Conservation (phyloP, 805 yeast species). For the Saccharomycopsis sp. region DNA sequence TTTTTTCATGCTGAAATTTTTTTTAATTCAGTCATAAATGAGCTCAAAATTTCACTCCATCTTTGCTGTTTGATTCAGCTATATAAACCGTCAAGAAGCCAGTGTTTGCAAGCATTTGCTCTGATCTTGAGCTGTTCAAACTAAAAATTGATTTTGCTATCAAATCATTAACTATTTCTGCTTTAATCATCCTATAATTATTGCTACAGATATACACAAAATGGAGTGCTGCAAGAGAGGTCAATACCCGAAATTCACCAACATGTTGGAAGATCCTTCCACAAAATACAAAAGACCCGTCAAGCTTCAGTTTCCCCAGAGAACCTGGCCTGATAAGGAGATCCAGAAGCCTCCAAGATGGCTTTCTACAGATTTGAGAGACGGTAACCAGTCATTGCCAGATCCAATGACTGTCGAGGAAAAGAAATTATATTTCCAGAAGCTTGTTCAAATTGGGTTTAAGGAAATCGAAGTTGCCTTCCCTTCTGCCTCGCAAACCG, state of each 20-base stretch:
- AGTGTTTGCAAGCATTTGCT: neutral
- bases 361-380: conserved; percentile 75
- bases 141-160: no score
- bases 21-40: neutral
- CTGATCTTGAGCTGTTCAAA: no score
- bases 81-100: neutral
- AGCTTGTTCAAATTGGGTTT: conserved; percentile 65
- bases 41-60: neutral
- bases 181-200: no score
- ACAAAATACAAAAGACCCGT: conserved; percentile 51
- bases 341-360: conserved; percentile 72
- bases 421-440: conserved; percentile 69
- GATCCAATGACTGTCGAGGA: conserved; percentile 76
- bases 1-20: neutral
- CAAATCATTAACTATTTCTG: no score
- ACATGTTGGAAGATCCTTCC: conserved; percentile 67
- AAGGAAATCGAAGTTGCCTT: conserved; percentile 77
- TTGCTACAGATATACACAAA: no score
- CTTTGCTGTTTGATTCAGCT: neutral
- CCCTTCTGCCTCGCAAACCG: conserved; percentile 79
- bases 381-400: conserved; percentile 76
- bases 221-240: conserved; percentile 21
- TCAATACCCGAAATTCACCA: conserved; percentile 19
- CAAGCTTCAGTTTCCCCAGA: conserved; percentile 49
- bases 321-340: conserved; percentile 66